These are phyloP conservation scores for Hericium erinaceus DNA, from an alignment of 768 basidiomycete genomes.

Conservation along the genomic window DNA sequence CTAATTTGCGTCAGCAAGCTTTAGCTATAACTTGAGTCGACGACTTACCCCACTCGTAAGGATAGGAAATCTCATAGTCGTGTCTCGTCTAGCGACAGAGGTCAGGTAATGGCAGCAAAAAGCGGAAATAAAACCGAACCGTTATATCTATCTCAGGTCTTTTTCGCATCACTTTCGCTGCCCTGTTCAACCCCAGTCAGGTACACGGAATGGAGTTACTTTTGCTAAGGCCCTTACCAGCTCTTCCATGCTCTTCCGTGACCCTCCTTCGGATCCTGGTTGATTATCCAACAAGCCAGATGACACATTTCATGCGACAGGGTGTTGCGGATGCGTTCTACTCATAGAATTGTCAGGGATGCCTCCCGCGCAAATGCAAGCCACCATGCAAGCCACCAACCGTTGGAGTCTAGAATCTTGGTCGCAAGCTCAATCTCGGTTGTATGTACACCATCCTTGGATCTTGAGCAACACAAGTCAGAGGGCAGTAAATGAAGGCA, in stretches of 20 bases:
- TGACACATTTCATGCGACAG: constrained; percentile 92
- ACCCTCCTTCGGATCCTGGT: constrained; percentile 55
- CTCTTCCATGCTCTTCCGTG: constrained; percentile 66
- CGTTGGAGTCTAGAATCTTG: constrained; percentile 76
- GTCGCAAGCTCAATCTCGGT: constrained; percentile 70
- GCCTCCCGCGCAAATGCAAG: not conserved
- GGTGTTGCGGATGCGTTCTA: constrained; percentile 76
- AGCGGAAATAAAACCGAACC: constrained; percentile 28
- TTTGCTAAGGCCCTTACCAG: constrained; percentile 38
- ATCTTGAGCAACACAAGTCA: constrained; percentile 23
- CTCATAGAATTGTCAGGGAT: not conserved
- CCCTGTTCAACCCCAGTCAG: constrained; percentile 35
- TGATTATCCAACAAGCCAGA: constrained; percentile 78
- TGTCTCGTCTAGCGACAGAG: constrained; percentile 45
- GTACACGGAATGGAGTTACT: not conserved
- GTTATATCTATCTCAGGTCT: constrained; percentile 66
- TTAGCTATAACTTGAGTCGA: constrained; percentile 1
- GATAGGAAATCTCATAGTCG: constrained; percentile 66
- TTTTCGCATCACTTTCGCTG: constrained; percentile 55
- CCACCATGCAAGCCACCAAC: too few species aligned
- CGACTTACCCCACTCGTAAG: constrained; percentile 63
- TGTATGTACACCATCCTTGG: constrained; percentile 46
- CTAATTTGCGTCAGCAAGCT: constrained; percentile 26
- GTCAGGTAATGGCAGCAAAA: not conserved
- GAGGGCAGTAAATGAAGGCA: not conserved